Evolutionary conservation across 2,329 filamentous ascomycete genomes (phyloP), one percentile per base, ranked within the genome.

Genomic region (Exophiala sideris): DNA sequence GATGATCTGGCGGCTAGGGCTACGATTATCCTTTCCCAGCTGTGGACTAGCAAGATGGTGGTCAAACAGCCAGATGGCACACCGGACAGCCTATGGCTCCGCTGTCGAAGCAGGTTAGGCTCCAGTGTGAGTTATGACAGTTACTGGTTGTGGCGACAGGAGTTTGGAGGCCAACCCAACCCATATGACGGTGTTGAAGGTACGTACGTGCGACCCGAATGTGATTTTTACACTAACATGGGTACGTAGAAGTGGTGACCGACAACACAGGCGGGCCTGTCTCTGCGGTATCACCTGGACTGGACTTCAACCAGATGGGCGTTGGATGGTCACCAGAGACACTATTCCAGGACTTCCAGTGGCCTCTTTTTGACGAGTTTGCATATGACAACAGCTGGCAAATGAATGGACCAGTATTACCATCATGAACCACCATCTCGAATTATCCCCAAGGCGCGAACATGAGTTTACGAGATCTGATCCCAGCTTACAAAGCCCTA

Each of bases 21-120:
- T 9, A 49, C 57, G n/a, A 52, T 57, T 16, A 58, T 55, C 32
- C 33, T 60, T 7, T 33, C 57, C 33, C 51, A 57, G 20, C 29
- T 60, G 6, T 60, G 57, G 57, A 52, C 50, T 3, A 60, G 55
- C 39, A 54, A 50, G 38, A 36, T 56, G 18, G 46, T 48, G 5
- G 48, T 55, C 24, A 48, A 45, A 38, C 45, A 50, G 18, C 38
- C 44, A 9, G 51, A 58, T 38, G 57, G 55, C 40, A 54, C 51
- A 10, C 29, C 36, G 3, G 45, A 58, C 45, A 42, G 33, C 32
- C 48, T 55, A 8, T 52, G 45, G 39, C 46, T 60, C 11, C 55
- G 48, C 9, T 57, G 48, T 36, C 32, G 48, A 44, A 60, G 48
- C 21, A 45, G 55, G 18, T 41, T 60, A 12, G 45, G 50, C n/a